Percentiles rank a stretch among this genome's conserved stretches.
phyloP scores from a whole-genome alignment of 2,329 filamentous ascomycete species.

The Aspergillus eucalypticola region DNA sequence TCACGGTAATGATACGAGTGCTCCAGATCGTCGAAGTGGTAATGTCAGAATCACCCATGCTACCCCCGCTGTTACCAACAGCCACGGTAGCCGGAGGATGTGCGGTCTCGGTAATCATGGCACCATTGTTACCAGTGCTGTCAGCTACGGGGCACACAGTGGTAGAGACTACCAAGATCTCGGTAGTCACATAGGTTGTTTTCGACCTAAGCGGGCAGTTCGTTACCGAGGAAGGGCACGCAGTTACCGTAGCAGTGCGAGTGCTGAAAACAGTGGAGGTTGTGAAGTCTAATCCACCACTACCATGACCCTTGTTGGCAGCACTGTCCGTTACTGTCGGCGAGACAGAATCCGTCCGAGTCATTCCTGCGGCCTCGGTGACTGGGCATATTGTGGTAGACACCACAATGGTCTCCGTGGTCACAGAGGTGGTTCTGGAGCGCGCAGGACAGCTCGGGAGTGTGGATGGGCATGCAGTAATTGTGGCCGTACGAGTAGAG shows the following conservation, averaged over 20 bases:
- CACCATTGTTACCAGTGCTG: neutral
- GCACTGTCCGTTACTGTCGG: neutral
- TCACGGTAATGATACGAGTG: slow-evolving; percentile 27
- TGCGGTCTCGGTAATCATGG: neutral
- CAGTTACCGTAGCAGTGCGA: slow-evolving; percentile 27
- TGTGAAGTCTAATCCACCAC: slow-evolving; percentile 7
- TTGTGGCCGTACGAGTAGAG: neutral
- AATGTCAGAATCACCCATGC: neutral
- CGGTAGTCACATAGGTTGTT: slow-evolving; percentile 24
- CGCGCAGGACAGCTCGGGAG: neutral
- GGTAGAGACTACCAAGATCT: slow-evolving; percentile 25
- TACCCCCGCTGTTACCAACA: neutral
- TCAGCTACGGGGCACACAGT: slow-evolving; percentile 23
- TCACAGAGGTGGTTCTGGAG: neutral
- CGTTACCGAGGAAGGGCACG: slow-evolving; percentile 29
- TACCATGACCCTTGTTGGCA: neutral
- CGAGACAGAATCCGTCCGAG: neutral
- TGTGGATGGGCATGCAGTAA: neutral
- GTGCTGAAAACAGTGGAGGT: slow-evolving; percentile 27
- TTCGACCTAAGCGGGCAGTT: slow-evolving; percentile 26
- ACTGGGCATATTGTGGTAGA: slow-evolving; percentile 3
- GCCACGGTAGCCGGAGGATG: neutral
- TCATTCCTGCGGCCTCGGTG: neutral
- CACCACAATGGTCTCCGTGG: neutral
- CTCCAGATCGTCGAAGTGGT: slow-evolving; percentile 28